Evolutionary conservation across 179 eudicot species (phyloP).

Genomic region (Amaranthus tricolor): DNA sequence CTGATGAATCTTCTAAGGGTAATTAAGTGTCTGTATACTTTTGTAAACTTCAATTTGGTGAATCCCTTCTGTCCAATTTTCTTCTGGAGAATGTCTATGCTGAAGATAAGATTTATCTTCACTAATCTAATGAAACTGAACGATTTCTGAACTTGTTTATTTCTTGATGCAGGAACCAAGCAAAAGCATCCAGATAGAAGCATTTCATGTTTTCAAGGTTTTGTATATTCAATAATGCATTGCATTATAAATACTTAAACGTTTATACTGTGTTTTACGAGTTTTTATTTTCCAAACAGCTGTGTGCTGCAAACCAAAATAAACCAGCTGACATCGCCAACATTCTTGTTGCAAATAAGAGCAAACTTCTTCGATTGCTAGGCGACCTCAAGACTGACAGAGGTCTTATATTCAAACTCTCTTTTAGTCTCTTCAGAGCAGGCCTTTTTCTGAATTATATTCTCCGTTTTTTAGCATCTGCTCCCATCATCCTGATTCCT

Average conservation of each 20-base stretch:
- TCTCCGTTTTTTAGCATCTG: neutral
- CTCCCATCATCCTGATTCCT: neutral
- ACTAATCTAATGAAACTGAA: no score
- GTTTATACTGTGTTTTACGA: neutral
- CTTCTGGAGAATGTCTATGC: no score
- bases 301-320: slow-evolving; percentile 86
- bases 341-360: slow-evolving; percentile 77
- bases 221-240: neutral
- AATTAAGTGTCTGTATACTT: slow-evolving; percentile 11
- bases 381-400: slow-evolving; percentile 87
- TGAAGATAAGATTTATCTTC: neutral
- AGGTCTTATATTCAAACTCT: slow-evolving; percentile 39
- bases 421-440: neutral
- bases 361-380: slow-evolving; percentile 88
- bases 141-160: neutral
- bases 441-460: neutral
- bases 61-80: no score
- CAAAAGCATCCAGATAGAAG: slow-evolving; percentile 93
- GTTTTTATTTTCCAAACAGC: slow-evolving; percentile 38
- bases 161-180: slow-evolving; percentile 61
- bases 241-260: neutral
- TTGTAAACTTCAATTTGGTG: neutral
- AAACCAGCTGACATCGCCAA: slow-evolving; percentile 78
- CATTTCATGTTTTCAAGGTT: slow-evolving; percentile 96
- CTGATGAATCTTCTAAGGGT: slow-evolving; percentile 96